phyloP scores from a whole-genome alignment of 1,139 yeast genomes.

The Protomyces lactucae-debilis region DNA sequence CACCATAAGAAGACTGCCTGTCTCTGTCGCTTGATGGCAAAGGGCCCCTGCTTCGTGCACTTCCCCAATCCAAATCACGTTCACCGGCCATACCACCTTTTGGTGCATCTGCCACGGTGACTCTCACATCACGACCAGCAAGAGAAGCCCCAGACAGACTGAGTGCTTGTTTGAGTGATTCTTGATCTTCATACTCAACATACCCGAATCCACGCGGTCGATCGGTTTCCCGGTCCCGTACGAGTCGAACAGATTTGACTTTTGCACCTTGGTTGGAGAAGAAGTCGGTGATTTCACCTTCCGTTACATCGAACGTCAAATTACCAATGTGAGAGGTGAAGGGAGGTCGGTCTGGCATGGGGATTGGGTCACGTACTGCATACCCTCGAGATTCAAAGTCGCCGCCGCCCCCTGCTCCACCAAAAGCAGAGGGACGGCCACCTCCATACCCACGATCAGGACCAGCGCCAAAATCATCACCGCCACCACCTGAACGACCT shows the following conservation, averaged over 20 bases:
- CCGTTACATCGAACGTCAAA: conserved; percentile 77
- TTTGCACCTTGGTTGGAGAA: conserved; percentile 52
- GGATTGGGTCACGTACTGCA: conserved; percentile 56
- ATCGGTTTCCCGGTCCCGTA: conserved; percentile 56
- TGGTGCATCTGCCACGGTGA: conserved; percentile 87
- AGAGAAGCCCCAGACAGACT: conserved; percentile 59
- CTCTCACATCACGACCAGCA: conserved; percentile 71
- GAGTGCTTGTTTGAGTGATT: conserved; percentile 64
- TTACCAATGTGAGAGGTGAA: conserved; percentile 82
- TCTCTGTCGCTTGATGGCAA: conserved; percentile 34
- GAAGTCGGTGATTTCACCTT: conserved; percentile 60
- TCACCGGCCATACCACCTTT: conserved; percentile 35
- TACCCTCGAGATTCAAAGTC: background rate
- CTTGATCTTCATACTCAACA: conserved; percentile 66
- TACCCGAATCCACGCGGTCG: conserved; percentile 83
- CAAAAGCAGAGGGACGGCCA: background rate
- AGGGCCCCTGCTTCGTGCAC: conserved; percentile 38
- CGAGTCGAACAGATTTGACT: conserved; percentile 52
- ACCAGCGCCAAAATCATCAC: background rate
- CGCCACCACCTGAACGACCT: background rate
- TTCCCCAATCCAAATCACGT: conserved; percentile 37
- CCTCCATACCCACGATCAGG: background rate
- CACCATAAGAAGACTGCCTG: conserved; percentile 16
- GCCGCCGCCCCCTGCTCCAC: background rate
- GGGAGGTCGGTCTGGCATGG: conserved; percentile 89